Conservation (phyloP, 2,329 filamentous ascomycete genomes). For the Nannizziopsis barbatae region DNA sequence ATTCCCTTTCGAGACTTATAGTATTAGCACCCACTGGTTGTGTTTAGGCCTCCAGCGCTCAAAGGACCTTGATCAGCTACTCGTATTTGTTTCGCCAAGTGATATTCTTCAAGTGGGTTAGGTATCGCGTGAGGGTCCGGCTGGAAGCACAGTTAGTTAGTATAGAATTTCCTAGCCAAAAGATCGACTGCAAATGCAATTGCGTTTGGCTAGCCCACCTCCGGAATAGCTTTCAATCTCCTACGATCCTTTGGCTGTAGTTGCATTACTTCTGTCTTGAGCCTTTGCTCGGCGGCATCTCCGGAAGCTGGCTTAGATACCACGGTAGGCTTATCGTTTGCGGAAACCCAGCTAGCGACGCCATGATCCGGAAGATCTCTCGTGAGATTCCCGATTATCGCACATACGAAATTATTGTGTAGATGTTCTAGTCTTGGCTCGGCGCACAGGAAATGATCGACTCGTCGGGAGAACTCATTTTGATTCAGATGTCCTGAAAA, state of each 20-base stretch:
- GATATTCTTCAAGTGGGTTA: conserved; percentile 34
- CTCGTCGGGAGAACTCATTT: conserved; percentile 47
- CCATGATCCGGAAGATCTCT: conserved; percentile 52
- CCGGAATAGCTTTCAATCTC: conserved; percentile 45
- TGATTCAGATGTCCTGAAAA: conserved; percentile 48
- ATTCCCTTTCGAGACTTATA: neutral
- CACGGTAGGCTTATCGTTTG: conserved; percentile 43
- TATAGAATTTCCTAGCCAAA: neutral
- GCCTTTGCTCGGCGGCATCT: conserved; percentile 51
- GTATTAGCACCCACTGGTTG: conserved; percentile 52
- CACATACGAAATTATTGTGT: conserved; percentile 51
- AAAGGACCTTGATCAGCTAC: conserved; percentile 53
- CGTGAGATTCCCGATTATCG: conserved; percentile 48
- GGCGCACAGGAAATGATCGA: conserved; percentile 45
- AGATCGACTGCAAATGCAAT: neutral
- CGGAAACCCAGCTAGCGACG: conserved; percentile 53
- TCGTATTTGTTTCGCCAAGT: conserved; percentile 39
- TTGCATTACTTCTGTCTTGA: conserved; percentile 55
- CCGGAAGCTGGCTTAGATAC: conserved; percentile 43
- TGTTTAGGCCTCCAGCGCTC: conserved; percentile 63
- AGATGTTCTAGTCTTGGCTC: conserved; percentile 46
- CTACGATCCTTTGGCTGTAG: conserved; percentile 49
- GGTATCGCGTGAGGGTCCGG: conserved; percentile 27
- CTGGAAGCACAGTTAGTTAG: conserved; percentile 17
- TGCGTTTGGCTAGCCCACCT: conserved; percentile 27